Conservation (phyloP, 2,329 filamentous ascomycete species). For the Colletotrichum plurivorum region DNA sequence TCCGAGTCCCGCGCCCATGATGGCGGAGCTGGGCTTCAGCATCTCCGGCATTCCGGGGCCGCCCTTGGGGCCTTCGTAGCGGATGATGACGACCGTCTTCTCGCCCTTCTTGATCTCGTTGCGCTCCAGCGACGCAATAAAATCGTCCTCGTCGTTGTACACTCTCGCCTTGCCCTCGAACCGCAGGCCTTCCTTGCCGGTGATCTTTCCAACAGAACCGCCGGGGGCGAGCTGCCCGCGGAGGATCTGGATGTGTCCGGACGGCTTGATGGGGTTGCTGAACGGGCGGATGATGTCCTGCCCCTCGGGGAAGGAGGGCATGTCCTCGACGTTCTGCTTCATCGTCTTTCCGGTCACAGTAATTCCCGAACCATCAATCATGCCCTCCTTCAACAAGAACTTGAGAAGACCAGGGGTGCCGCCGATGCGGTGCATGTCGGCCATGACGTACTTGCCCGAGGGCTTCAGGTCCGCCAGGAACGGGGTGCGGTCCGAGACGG, state of each 20-base stretch:
- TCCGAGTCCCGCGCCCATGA: conserved; percentile 91
- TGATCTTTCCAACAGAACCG: conserved; percentile 93
- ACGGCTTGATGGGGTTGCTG: conserved; percentile 86
- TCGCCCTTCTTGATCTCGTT: conserved; percentile 87
- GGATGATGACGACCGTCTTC: conserved; percentile 91
- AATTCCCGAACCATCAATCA: conserved; percentile 84
- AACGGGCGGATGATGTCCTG: conserved; percentile 88
- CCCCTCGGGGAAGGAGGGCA: conserved; percentile 79
- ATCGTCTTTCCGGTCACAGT: conserved; percentile 93
- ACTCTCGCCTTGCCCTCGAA: conserved; percentile 87
- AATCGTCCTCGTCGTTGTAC: conserved; percentile 86
- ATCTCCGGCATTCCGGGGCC: conserved; percentile 97
- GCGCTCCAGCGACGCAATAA: conserved; percentile 82
- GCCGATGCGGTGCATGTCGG: conserved; percentile 86
- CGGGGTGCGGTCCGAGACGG: conserved; percentile 82
- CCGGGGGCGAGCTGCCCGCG: conserved; percentile 87
- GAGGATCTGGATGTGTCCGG: conserved; percentile 91
- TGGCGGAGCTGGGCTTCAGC: conserved; percentile 90
- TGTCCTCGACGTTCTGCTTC: conserved; percentile 85
- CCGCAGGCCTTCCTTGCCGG: conserved; percentile 88
- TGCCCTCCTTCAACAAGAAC: conserved; percentile 84
- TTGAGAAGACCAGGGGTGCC: conserved; percentile 91
- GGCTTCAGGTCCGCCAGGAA: conserved; percentile 89
- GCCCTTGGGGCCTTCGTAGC: conserved; percentile 94
- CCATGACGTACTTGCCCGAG: conserved; percentile 90